Percentiles rank a stretch among this genome's conserved stretches.
Evolutionary conservation across 2,329 filamentous ascomycete species (phyloP).

Genomic region (Ophiostoma sp.): DNA sequence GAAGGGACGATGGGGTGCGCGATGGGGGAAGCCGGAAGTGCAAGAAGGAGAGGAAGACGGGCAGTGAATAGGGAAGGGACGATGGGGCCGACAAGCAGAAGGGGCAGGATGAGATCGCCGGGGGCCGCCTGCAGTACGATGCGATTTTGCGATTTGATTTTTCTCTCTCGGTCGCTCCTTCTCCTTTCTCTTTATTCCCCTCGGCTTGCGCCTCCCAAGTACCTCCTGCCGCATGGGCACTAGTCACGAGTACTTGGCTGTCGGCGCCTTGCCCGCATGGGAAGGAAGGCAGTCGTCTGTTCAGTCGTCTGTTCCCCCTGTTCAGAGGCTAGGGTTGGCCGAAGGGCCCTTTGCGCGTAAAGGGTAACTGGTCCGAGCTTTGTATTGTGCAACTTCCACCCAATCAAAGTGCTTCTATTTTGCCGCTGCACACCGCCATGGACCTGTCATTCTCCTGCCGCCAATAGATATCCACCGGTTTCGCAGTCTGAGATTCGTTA

Average conservation of each 20-base stretch:
- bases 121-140: constrained; percentile 12
- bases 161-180: not conserved
- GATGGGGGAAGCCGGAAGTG: not conserved
- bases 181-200: not conserved
- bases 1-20: constrained; percentile 13
- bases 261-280: constrained; percentile 10
- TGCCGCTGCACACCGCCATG: constrained; percentile 13
- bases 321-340: not conserved
- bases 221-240: constrained; percentile 7
- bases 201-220: constrained; percentile 1
- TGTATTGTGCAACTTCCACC: not conserved
- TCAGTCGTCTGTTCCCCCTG: too few species aligned
- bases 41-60: not conserved
- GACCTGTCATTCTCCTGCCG: not conserved
- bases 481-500: not conserved
- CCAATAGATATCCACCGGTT: constrained; percentile 1
- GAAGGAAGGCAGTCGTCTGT: not conserved
- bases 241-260: constrained; percentile 11
- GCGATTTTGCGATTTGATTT: constrained; percentile 19
- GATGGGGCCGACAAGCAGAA: constrained; percentile 9
- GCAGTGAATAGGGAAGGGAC: constrained; percentile 9
- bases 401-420: constrained; percentile 5
- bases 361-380: constrained; percentile 12
- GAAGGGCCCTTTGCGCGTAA: not conserved
- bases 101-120: not conserved